Conservation (phyloP, 2,329 filamentous ascomycete genomes). For the Dactylella cylindrospora region DNA sequence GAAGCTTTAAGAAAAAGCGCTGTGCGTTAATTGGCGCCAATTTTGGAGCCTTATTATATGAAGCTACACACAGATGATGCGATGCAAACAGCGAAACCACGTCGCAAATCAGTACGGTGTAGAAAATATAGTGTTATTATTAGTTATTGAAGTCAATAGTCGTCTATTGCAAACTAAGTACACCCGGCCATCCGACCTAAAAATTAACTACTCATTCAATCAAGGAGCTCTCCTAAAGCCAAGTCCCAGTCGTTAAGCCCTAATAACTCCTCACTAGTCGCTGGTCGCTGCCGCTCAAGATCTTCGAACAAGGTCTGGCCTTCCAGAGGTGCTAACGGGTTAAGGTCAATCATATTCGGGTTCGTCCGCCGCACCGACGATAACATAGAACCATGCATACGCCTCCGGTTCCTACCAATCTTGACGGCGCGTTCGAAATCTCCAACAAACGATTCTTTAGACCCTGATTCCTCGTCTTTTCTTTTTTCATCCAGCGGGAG, state of each 20-base stretch:
- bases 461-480: not conserved
- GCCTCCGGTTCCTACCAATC: conserved; percentile 12
- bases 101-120: no score
- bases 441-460: not conserved
- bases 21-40: no score
- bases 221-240: conserved; percentile 11
- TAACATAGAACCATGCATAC: not conserved
- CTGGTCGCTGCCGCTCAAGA: conserved; percentile 5
- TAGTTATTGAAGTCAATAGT: no score
- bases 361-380: conserved; percentile 5
- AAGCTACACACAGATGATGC: no score
- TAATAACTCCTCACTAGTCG: conserved; percentile 3
- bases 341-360: conserved; percentile 27
- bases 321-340: not conserved
- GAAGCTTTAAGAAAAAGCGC: no score
- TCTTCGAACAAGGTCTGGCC: conserved; percentile 10
- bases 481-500: not conserved
- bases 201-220: no score
- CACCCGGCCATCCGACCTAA: no score
- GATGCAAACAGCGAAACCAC: no score
- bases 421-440: conserved; percentile 14
- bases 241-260: conserved; percentile 30
- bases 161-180: no score
- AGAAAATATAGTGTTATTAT: no score
- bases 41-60: no score